Evolutionary conservation across 2,329 filamentous ascomycete genomes (phyloP).

Genomic region (Phoma sp.): DNA sequence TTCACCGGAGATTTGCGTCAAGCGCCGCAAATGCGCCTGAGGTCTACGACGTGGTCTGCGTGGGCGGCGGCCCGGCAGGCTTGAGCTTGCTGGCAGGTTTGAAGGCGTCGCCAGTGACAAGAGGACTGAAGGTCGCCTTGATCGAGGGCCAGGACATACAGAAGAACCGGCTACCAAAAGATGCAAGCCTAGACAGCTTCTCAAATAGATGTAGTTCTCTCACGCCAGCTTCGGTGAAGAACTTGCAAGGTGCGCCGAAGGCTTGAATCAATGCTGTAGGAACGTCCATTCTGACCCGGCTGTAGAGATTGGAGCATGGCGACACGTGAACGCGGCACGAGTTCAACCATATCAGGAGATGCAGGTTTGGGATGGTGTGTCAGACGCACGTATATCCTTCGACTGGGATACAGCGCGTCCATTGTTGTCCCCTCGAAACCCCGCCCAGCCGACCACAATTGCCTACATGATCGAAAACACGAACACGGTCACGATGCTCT

Average conservation of each 20-base stretch:
- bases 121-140: slow-evolving; percentile 80
- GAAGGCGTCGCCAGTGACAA: slow-evolving; percentile 72
- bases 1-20: slow-evolving; percentile 40
- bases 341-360: slow-evolving; percentile 92
- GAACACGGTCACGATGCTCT: slow-evolving; percentile 81
- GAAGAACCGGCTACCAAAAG: slow-evolving; percentile 69
- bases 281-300: slow-evolving; percentile 13
- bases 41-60: slow-evolving; percentile 91
- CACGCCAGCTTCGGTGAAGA: slow-evolving; percentile 84
- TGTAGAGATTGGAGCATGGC: slow-evolving; percentile 79
- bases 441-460: slow-evolving; percentile 63
- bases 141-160: slow-evolving; percentile 87
- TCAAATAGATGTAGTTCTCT: slow-evolving; percentile 96
- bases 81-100: slow-evolving; percentile 64
- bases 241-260: slow-evolving; percentile 64
- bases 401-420: slow-evolving; percentile 66
- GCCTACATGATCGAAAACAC: slow-evolving; percentile 97
- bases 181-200: slow-evolving; percentile 68
- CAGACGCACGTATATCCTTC: slow-evolving; percentile 86
- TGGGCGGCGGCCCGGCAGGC: slow-evolving; percentile 88
- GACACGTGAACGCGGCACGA: slow-evolving; percentile 72
- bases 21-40: slow-evolving; percentile 59
- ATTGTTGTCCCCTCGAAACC: slow-evolving; percentile 48
- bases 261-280: neutral
- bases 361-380: slow-evolving; percentile 98